phyloP scores from a whole-genome alignment of 169 alveolate genomes.

The Plasmodium gallinaceum region DNA sequence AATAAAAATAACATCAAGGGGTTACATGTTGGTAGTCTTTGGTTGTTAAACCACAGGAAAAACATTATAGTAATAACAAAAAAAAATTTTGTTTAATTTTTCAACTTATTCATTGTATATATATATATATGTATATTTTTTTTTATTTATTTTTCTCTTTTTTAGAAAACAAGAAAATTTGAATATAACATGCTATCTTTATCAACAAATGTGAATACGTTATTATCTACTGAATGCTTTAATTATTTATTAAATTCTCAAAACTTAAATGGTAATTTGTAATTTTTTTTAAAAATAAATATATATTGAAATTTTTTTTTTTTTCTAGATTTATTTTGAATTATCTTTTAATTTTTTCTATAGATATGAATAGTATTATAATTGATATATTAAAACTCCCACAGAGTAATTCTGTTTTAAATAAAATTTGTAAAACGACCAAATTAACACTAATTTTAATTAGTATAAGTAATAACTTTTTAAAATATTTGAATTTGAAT shows the following conservation, averaged over 20 bases:
- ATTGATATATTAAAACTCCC: conserved; percentile 46
- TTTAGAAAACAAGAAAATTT: conserved; percentile 44
- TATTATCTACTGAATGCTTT: conserved; percentile 33
- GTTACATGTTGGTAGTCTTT: conserved; percentile 32
- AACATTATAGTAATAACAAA: conserved; percentile 35
- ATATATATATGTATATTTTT: conserved; percentile 6
- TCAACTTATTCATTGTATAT: not conserved
- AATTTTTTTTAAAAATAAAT: not conserved
- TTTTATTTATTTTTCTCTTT: not conserved
- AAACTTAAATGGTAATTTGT: conserved; percentile 43
- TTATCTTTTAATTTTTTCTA: not conserved
- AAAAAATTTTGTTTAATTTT: not conserved
- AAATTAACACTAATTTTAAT: conserved; percentile 60
- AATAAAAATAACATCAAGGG: conserved; percentile 40
- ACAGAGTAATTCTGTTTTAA: conserved; percentile 20
- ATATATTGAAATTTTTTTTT: not conserved
- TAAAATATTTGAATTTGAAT: conserved; percentile 39
- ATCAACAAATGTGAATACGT: conserved; percentile 2
- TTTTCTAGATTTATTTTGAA: too few relatives aligned
- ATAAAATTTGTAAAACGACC: conserved; percentile 61
- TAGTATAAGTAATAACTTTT: conserved; percentile 57
- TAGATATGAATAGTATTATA: conserved; percentile 59
- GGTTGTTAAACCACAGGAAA: conserved; percentile 55
- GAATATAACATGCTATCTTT: conserved; percentile 11
- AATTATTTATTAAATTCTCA: conserved; percentile 29